Conservation (phyloP, 2,329 filamentous ascomycete species). For the Claviceps sp. region DNA sequence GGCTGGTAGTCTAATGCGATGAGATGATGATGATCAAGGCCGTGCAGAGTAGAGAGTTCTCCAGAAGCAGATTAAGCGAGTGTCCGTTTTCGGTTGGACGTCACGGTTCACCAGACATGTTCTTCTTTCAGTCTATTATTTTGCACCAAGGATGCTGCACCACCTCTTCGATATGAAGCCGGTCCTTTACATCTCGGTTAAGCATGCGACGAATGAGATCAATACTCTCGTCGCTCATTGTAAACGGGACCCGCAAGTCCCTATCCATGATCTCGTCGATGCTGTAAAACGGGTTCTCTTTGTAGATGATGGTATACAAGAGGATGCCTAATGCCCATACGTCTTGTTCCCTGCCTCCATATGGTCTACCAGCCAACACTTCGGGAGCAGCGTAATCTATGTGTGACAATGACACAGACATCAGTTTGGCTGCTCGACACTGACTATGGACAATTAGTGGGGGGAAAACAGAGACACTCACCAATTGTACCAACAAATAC, state of each 20-base stretch:
- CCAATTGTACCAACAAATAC: constrained; percentile 98
- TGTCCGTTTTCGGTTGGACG: not conserved
- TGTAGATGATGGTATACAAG: constrained; percentile 97
- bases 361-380: constrained; percentile 82
- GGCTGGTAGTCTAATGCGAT: not conserved
- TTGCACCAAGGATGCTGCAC: constrained; percentile 74
- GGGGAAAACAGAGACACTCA: constrained; percentile 37
- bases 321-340: constrained; percentile 96
- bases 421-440: not conserved
- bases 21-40: not conserved
- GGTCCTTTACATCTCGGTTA: constrained; percentile 69
- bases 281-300: constrained; percentile 98
- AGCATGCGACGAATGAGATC: constrained; percentile 87
- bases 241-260: constrained; percentile 79
- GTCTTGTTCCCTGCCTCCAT: constrained; percentile 92
- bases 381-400: constrained; percentile 97
- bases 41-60: not conserved
- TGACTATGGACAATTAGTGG: not conserved
- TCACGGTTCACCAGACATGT: not conserved
- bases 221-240: constrained; percentile 83
- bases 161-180: constrained; percentile 79
- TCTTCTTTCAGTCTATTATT: not conserved
- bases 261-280: constrained; percentile 99
- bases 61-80: not conserved
- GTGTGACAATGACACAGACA: not conserved